Percentiles rank a stretch among this genome's conserved stretches.
phyloP scores from a whole-genome alignment of 306 rosid genomes.

The Benincasa hispida region DNA sequence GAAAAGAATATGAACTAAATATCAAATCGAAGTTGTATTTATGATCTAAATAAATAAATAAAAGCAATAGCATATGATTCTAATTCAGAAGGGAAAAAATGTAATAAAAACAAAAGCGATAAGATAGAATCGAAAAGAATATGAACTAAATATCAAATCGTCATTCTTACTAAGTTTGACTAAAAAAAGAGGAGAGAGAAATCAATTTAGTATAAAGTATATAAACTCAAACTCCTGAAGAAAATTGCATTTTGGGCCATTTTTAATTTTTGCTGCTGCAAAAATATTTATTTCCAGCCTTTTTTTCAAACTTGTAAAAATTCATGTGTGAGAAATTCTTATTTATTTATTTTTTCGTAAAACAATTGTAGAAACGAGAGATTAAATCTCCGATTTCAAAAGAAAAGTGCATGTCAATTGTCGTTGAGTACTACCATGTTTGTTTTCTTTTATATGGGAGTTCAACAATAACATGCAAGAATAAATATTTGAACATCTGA shows the following conservation, averaged over 20 bases:
- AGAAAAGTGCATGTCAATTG: too few species aligned
- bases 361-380: too few species aligned
- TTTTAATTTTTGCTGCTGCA: not conserved
- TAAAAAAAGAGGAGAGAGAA: not conserved
- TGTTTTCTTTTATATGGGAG: too few species aligned
- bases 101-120: not conserved
- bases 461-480: too few species aligned
- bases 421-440: too few species aligned
- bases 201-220: not conserved
- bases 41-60: not conserved
- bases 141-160: not conserved
- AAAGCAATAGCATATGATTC: not conserved
- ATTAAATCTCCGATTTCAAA: too few species aligned
- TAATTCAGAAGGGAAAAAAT: not conserved
- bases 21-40: not conserved
- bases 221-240: not conserved
- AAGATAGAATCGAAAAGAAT: not conserved
- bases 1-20: not conserved
- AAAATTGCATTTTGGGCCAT: not conserved
- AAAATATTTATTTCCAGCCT: not conserved
- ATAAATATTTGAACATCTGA: too few species aligned
- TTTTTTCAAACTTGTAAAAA: too few species aligned
- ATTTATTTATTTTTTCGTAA: too few species aligned
- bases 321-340: too few species aligned
- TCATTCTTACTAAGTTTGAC: constrained; percentile 3